Evolutionary conservation across 345 rosid species (phyloP), one percentile per base, ranked within the genome.

Genomic region (Microthlaspi erraticum): DNA sequence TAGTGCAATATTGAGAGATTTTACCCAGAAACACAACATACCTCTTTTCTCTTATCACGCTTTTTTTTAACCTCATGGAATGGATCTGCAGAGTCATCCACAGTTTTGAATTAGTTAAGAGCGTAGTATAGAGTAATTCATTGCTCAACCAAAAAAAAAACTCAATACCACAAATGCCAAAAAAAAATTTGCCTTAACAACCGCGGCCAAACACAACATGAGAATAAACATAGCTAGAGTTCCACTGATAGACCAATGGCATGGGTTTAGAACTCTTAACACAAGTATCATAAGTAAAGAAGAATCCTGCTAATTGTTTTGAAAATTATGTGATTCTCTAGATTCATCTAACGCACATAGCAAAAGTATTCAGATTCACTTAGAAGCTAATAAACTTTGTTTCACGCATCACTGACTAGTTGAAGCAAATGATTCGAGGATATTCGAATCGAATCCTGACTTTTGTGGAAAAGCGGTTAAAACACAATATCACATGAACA

Each of bases 21-120:
- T 68, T 17, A 45, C 41, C 62, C 16, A 54, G 2, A 63, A 39
- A 34, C 13, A 64, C 34, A 20, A 4, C 51, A 66, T 81, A 90
- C 98, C 88, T 90, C 97, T 80, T 90, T 93, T 61, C 71, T 88
- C 79, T 77, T 82, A 67, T 87, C 97, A 9, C 95, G 93, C 72
- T 82, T 93, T 44, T 92, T 86, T 77, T 80, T 93, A 52, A 93
- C 98, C 84, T 87, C 97, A 57, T 75, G 93, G 77, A 93, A 93
- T 55, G 97, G 68, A 82, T 84, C 98, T 93, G 92, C 66, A 56
- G 59, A 80, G 61, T 68, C 60, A 77, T 39, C 73, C 31, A 69
- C 43, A 55, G n/a, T 39, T 44, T 39, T n/a, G 12, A 56, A 33
- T 79, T 63, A 80, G 73, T 38, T 46, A 55, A 71, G 29, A 37